Evolutionary conservation across 2,329 filamentous ascomycete genomes (phyloP).

Genomic region (Aspergillus sojae): DNA sequence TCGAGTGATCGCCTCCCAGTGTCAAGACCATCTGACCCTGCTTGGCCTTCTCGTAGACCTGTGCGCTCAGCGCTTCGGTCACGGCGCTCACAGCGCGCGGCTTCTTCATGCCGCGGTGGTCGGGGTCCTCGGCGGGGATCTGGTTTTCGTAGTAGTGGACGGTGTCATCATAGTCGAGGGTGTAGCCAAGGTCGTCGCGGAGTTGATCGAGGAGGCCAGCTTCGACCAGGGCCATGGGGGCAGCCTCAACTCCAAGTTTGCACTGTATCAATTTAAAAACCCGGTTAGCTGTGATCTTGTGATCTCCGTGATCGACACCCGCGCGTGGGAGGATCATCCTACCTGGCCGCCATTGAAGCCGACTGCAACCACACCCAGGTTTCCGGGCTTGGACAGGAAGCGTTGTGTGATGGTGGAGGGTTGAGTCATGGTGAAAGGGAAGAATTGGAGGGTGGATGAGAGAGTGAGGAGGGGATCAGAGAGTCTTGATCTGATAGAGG

Average conservation of each 20-base stretch:
- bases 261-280: constrained; percentile 54
- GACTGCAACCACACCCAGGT: constrained; percentile 90
- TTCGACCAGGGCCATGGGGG: constrained; percentile 84
- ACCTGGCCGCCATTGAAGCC: constrained; percentile 97
- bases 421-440: constrained; percentile 49
- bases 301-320: not conserved
- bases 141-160: constrained; percentile 82
- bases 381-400: constrained; percentile 76
- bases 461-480: constrained; percentile 13
- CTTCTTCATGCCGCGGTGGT: constrained; percentile 92
- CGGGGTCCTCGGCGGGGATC: constrained; percentile 70
- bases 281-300: not conserved
- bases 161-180: constrained; percentile 77
- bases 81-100: constrained; percentile 83
- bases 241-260: constrained; percentile 90
- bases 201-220: constrained; percentile 84
- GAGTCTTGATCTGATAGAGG: constrained; percentile 11
- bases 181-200: constrained; percentile 82
- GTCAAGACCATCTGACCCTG: constrained; percentile 87
- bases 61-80: constrained; percentile 74
- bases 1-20: constrained; percentile 92
- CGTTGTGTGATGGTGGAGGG: constrained; percentile 65
- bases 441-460: no score
- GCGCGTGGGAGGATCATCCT: constrained; percentile 38
- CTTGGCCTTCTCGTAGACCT: constrained; percentile 84